Evolutionary conservation across 352 stramenopile genomes (phyloP).

Genomic region (Phytophthora kernoviae): DNA sequence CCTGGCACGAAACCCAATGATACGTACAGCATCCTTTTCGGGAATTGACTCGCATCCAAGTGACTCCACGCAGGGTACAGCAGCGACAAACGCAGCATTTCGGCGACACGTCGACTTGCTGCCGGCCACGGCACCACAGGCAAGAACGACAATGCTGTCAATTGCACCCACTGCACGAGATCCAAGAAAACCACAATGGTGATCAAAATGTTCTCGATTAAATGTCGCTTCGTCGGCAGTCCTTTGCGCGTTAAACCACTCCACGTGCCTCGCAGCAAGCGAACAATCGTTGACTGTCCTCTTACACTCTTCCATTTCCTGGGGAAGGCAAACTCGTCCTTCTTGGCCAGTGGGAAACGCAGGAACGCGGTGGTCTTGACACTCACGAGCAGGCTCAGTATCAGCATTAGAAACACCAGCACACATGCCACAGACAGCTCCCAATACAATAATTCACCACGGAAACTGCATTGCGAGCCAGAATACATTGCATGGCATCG

Average conservation of each 20-base stretch:
- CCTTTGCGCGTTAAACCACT: constrained; percentile 34
- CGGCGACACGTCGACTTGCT: constrained; percentile 30
- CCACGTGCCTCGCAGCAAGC: constrained; percentile 41
- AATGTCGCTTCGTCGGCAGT: constrained; percentile 27
- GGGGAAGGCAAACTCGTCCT: constrained; percentile 58
- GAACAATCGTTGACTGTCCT: constrained; percentile 5
- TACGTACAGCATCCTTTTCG: constrained; percentile 42
- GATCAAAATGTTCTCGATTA: constrained; percentile 41
- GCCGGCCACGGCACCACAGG: constrained; percentile 57
- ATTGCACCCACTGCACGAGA: constrained; percentile 52
- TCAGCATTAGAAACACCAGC: constrained; percentile 42
- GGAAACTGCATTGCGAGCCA: constrained; percentile 51
- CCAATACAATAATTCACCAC: constrained; percentile 47
- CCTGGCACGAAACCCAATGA: constrained; percentile 46
- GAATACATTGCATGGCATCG: constrained; percentile 52
- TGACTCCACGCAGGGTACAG: constrained; percentile 61
- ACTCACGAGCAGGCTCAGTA: constrained; percentile 39
- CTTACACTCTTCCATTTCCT: constrained; percentile 19
- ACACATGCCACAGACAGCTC: constrained; percentile 53
- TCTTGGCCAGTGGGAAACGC: constrained; percentile 36
- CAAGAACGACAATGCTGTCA: constrained; percentile 52
- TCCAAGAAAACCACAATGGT: constrained; percentile 41
- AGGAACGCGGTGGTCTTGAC: constrained; percentile 30
- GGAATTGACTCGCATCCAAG: constrained; percentile 36
- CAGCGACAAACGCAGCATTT: constrained; percentile 47